Base-by-base conservation (phyloP, 345 rosid species). In the Brassica nigra region DNA sequence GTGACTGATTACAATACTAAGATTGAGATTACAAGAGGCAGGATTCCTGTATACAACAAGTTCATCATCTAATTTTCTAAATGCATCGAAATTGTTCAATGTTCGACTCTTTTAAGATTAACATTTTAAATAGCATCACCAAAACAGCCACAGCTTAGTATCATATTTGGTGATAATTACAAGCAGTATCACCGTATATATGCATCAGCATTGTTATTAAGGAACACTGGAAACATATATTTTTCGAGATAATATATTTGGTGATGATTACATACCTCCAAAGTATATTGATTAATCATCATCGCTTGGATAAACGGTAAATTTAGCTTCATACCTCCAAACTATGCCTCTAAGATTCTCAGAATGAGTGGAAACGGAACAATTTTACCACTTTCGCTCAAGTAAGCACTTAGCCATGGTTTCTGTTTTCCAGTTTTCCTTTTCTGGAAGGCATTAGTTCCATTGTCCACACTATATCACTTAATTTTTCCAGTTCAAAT, bases 291-390 rank as follows among this genome's bases (percentile, higher is more conserved):
- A 7, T 36, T 36, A 2, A 36, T 42, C 14, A 42, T 42, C 49
- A 42, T 39, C 47, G 12, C 12, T 27, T 36, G 10, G 23, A 34
- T 2, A 63, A 31, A 6, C 7, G 0, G 23, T 10, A 44, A 18
- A 8, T 61, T 3, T 33, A 77, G 62, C 61, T 23, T n/a, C 36
- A 23, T 85, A 91, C 98, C 99, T 93, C 99, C 98, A 95, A 2
- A 95, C 88, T 30, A 93, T 93, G 67, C 96, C 98, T 84, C 99
- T 84, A 84, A 95, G 81, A 83, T 77, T 93, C 85, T 91, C 98
- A 1, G 94, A 90, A 76, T 88, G 94, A 70, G 83, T 88, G 5
- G 96, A 90, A 55, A 86, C 92, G 37, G 37, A 33, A 5, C 37
- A 33, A 33, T 1, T 23, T 23, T 23, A 23, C 27, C 27, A 23